Conservation (phyloP, 2,329 filamentous ascomycete species). For the Pseudocercospora crystallina region DNA sequence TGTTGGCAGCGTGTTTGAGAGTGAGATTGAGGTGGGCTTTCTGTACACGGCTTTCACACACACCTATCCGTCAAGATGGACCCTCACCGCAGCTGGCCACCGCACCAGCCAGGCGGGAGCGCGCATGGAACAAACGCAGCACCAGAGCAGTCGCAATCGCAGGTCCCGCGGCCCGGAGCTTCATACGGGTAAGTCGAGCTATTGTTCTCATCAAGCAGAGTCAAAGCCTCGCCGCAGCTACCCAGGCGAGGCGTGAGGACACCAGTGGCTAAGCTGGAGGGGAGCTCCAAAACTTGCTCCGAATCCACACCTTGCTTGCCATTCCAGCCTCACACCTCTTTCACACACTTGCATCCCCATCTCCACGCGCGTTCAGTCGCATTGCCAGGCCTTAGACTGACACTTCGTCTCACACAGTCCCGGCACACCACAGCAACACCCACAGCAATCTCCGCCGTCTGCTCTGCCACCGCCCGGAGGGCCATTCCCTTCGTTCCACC, state of each 20-base stretch:
- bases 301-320: too few species aligned
- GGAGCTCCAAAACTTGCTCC: too few species aligned
- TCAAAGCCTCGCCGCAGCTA: too few species aligned
- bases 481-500: conserved; percentile 43
- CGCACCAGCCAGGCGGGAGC: conserved; percentile 27
- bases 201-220: background rate
- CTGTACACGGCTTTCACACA: background rate
- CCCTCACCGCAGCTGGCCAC: conserved; percentile 23
- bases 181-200: conserved; percentile 31
- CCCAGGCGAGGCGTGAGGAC: too few species aligned
- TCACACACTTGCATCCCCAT: too few species aligned
- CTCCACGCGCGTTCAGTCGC: too few species aligned
- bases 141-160: conserved; percentile 27
- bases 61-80: conserved; percentile 1
- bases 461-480: conserved; percentile 36
- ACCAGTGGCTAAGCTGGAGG: too few species aligned
- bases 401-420: conserved; percentile 7
- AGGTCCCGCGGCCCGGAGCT: conserved; percentile 27
- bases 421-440: conserved; percentile 31
- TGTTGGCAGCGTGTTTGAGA: too few species aligned
- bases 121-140: conserved; percentile 25
- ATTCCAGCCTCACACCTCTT: too few species aligned
- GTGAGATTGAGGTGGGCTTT: too few species aligned
- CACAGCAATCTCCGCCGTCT: conserved; percentile 35
- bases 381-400: too few species aligned